Base-by-base conservation (phyloP, 306 rosid species). In the Acacia confusa region DNA sequence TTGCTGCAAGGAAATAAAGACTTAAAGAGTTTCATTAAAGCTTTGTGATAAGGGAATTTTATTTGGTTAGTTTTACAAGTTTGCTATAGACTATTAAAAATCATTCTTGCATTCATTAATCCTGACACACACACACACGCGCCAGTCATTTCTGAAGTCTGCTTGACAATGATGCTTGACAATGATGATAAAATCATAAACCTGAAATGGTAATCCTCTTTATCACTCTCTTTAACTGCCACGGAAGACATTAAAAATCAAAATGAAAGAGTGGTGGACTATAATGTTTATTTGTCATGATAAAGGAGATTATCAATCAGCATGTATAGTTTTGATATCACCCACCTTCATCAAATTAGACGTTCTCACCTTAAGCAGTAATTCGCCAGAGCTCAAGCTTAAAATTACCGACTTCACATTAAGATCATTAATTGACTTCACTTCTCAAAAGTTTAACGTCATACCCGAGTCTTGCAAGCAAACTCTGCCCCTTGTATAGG, bases 1-100 rank as follows among this genome's bases (percentile, higher is more conserved):
- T 24, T 43, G 55, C 57, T 22, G 75, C 25, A 24, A 43, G 75
- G 57, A 24, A 13, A 44, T 25, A 41, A 79, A 74, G 45, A 25
- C 81, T 84, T 88, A 81, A 81, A 75, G 82, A 75, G 72, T 86
- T 88, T 66, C 24, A 76, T 74, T 66, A 65, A 58, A 69, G 52
- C 72, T 85, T 82, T 68, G 47, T 22, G 48, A 71, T 71, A 83
- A 61, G 75, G 73, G 61, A 66, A 52, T 20, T 78, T 58, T 57
- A 60, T 57, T 85, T 71, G 73, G 70, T 74, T 55, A 70, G 75
- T 70, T 78, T 78, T 76, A 65, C 75, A 55, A 78, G 65, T 84
- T 77, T 66, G 55, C 43, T 50, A 30, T 86, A 63, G 63, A 77
- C 60, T 55, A 27, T 44, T 64, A 74, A 41, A 41, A 74, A 48